Evolutionary conservation across 208 protist species (phyloP), one percentile per base, ranked within the genome.

Genomic region (Leishmania martiniquensis): DNA sequence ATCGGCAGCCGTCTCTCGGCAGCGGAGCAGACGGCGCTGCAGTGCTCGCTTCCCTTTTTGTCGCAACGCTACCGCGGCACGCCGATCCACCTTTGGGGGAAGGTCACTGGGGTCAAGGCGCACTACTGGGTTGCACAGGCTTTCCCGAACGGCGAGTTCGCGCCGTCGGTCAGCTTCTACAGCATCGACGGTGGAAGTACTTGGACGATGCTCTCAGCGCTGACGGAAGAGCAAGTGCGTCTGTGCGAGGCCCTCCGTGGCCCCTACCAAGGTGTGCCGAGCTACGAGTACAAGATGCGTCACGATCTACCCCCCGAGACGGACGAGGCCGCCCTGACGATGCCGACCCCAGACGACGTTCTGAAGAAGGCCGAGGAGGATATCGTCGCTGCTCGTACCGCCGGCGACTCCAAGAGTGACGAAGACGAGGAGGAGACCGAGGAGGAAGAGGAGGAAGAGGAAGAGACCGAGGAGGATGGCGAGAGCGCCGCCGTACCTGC

Each of bases 191-290:
- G 93, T 59, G 95, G 95, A 60, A 88, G 78, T 68, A 93, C 81
- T 37, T 98, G 95, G 93, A 82, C 76, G 45, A 47, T 86, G 72
- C 60, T 98, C 29, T 78, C 87, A 65, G 79, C 81, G 34, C 71
- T 91, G 37, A 93, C 87, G 2, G 89, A 88, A 51, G 89, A 93
- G 66, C 92, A 97, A 85, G 87, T 75, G 51, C 85, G 32, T 6
- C 93, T 96, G 57, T 98, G 95, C 83, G 91, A 96, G 76, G 47
- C 89, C 45, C 85, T 98, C 55, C 91, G 95, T 3, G 95, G 95
- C 13, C 78, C 91, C 37, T 97, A 95, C 78, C 85, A 94, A 60
- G 95, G 95, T 29, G 76, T 90, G 66, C 93, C 93, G 12, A 71
- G n/a, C 39, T 97, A 95, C 84, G 83, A 89, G 55, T 98, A 98